Evolutionary conservation across 345 rosid genomes (phyloP).

Genomic region (Lumnitzera littorea): DNA sequence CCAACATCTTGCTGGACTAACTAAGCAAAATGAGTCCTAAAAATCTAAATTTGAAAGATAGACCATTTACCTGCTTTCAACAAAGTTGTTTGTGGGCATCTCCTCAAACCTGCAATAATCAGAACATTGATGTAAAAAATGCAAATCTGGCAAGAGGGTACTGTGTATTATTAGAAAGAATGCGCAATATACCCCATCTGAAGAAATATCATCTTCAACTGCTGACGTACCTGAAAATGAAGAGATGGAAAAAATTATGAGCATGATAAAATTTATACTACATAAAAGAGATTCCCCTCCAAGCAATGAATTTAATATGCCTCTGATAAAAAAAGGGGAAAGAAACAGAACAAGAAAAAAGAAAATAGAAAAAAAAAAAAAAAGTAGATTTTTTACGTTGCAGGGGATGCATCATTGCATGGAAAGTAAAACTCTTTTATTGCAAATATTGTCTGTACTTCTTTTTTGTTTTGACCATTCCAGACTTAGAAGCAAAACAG

Average conservation of each 20-base stretch:
- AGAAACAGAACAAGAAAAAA: neutral
- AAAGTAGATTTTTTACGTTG: neutral
- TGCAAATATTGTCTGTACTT: neutral
- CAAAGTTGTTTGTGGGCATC: constrained; percentile 91
- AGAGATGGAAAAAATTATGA: constrained; percentile 3
- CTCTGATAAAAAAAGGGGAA: too few relatives aligned
- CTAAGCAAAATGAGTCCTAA: neutral
- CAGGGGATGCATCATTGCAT: neutral
- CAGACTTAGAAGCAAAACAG: too few relatives aligned
- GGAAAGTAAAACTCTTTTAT: neutral
- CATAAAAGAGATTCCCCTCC: neutral
- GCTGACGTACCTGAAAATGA: constrained; percentile 59
- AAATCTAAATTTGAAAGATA: constrained; percentile 1
- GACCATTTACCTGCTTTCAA: constrained; percentile 77
- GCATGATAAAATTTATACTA: neutral
- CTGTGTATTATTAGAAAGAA: too few relatives aligned
- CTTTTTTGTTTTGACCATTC: neutral
- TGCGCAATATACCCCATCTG: constrained; percentile 55
- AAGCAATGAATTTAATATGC: too few relatives aligned
- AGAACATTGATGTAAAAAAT: constrained; percentile 1
- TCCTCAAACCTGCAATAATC: constrained; percentile 72
- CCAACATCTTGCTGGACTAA: too few relatives aligned
- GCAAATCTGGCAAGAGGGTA: neutral
- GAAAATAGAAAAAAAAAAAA: neutral
- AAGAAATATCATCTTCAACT: constrained; percentile 72